A percentile compares a stretch with the other conserved stretches of the same genome.
Conservation (phyloP, 1,139 yeast species). For the Candida glucosophila region DNA sequence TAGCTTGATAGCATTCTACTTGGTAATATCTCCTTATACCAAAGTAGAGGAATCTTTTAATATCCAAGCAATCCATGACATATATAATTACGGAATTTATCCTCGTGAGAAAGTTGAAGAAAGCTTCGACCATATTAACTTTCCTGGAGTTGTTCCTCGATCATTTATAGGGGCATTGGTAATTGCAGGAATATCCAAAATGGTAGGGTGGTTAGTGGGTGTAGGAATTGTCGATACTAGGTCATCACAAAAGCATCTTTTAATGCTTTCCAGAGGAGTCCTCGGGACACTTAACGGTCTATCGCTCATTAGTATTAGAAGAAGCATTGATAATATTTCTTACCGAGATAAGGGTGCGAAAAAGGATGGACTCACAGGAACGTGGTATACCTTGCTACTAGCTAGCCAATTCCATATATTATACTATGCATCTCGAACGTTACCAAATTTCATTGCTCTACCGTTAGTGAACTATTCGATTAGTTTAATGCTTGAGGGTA, state of each 20-base stretch:
- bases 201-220: slow-evolving; percentile 10
- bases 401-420: slow-evolving; percentile 71
- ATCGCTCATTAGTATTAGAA: slow-evolving; percentile 18
- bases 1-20: slow-evolving; percentile 33
- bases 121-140: slow-evolving; percentile 62
- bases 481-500: slow-evolving; percentile 42
- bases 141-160: slow-evolving; percentile 89
- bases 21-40: slow-evolving; percentile 64
- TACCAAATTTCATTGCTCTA: slow-evolving; percentile 80
- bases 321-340: slow-evolving; percentile 18
- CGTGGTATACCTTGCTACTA: slow-evolving; percentile 54
- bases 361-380: slow-evolving; percentile 24
- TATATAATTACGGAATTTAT: slow-evolving; percentile 52
- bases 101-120: slow-evolving; percentile 24
- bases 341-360: slow-evolving; percentile 11
- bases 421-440: slow-evolving; percentile 69
- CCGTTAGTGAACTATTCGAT: slow-evolving; percentile 61
- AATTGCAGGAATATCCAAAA: slow-evolving; percentile 32
- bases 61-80: slow-evolving; percentile 83
- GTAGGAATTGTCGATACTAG: slow-evolving; percentile 15
- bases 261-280: slow-evolving; percentile 40
- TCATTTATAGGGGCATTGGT: slow-evolving; percentile 71
- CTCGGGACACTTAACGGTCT: slow-evolving; percentile 44
- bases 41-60: slow-evolving; percentile 95
- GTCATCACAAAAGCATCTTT: slow-evolving; percentile 32